These are phyloP conservation scores for Ustilago vetiveriae DNA, from an alignment of 1,284 basidiomycete genomes.

Conservation along the genomic window DNA sequence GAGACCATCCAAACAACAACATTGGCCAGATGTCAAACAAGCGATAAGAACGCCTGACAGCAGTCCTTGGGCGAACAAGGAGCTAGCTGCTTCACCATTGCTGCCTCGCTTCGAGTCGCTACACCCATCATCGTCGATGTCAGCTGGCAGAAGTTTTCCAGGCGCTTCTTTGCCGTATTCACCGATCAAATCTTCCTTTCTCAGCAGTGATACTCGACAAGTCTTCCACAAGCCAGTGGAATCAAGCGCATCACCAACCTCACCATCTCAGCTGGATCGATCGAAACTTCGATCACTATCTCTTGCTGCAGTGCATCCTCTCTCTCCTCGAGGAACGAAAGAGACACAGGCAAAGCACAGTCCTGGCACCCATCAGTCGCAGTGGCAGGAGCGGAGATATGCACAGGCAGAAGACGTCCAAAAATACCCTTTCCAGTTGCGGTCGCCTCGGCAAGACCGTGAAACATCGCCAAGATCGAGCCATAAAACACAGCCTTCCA, in stretches of 20 bases:
- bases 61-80: constrained; percentile 9
- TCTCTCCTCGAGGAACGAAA: neutral
- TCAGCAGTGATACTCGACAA: neutral
- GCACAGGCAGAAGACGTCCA: neutral
- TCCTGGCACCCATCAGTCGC: too few species aligned
- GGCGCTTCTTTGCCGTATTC: constrained; percentile 10
- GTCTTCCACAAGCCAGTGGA: neutral
- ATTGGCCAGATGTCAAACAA: neutral
- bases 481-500: constrained; percentile 14
- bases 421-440: neutral
- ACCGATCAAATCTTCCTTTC: neutral
- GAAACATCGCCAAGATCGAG: constrained; percentile 13
- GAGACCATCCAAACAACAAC: neutral
- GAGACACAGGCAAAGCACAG: too few species aligned
- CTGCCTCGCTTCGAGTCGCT: neutral
- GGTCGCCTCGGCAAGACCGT: neutral
- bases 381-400: neutral
- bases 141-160: constrained; percentile 20
- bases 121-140: neutral
- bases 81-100: constrained; percentile 11
- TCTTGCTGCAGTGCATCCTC: constrained; percentile 16
- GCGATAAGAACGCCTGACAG: constrained; percentile 1
- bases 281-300: constrained; percentile 19
- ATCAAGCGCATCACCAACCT: neutral
- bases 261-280: constrained; percentile 1